Evolutionary conservation across 2,329 filamentous ascomycete genomes (phyloP), one percentile per base, ranked within the genome.

Genomic region (Pseudocercospora crystallina): DNA sequence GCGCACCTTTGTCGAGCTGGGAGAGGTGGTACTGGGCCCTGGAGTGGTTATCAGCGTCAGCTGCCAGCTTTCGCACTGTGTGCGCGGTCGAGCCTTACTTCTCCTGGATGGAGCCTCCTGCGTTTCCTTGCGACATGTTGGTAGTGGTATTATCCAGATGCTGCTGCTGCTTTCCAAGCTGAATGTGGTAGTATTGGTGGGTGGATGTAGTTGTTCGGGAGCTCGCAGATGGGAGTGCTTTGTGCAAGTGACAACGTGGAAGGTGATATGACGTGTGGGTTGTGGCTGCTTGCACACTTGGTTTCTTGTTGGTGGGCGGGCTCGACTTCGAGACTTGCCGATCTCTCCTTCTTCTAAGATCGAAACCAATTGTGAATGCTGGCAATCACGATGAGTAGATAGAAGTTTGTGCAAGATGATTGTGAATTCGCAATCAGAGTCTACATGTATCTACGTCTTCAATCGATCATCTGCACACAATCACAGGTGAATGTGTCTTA

Each of bases 1-100:
- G 20, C 7, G 20, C 20, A 26, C 20, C 87, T 69, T 84, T 86
- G 76, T 95, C 89, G 75, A 95, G 85, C 76, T 86, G 81, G 64
- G 82, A 81, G 69, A 94, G 80, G 68, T 89, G 86, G 66, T 86
- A 65, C 56, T 68, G 65, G 31, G 65, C 65, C 49, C 61, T 64
- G 50, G 42, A 36, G 26, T n/a, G 15, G 32, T 54, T 54, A 44
- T 57, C 52, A 59, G 56, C 47, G 14, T 30, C 14, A 41, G 15
- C 38, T 26, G 37, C 20, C 43, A 47, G 55, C 46, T 43, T 35
- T 47, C 34, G 14, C 31, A 31, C 33, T 35, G 39, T 34, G 42
- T 14, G 20, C 32, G 48, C 31, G 36, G 38, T 31, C 41, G 37
- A 45, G 26, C 37, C 58, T 47, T 51, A 61, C 58, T 53, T 47